These are phyloP conservation scores for Suhomyces bribrorum DNA, from an alignment of 1,139 yeast genomes.

Conservation along the genomic window DNA sequence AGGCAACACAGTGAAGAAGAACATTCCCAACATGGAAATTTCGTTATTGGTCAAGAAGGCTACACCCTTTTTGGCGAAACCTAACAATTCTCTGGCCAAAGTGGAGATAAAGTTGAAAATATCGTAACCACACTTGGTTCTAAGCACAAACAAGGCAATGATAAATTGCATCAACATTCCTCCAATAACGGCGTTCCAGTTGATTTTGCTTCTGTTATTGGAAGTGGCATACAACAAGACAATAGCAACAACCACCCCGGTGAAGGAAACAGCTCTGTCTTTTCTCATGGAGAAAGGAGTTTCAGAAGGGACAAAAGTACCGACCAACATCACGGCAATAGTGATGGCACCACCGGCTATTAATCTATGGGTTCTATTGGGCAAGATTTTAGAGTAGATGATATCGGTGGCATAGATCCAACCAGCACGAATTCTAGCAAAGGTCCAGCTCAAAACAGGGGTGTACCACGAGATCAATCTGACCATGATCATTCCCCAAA, in stretches of 20 bases:
- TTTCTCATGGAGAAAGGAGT: constrained; percentile 48
- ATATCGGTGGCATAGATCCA: constrained; percentile 48
- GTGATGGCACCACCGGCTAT: constrained; percentile 48
- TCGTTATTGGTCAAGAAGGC: constrained; percentile 55
- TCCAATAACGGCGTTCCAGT: constrained; percentile 64
- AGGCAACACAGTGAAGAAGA: constrained; percentile 63
- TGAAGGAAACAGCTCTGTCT: constrained; percentile 62
- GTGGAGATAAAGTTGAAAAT: constrained; percentile 62
- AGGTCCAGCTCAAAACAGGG: constrained; percentile 38
- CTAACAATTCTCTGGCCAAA: constrained; percentile 59
- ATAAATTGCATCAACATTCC: constrained; percentile 66
- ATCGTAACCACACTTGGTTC: constrained; percentile 64
- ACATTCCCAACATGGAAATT: constrained; percentile 44
- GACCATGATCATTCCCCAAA: constrained; percentile 56
- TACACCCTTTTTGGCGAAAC: constrained; percentile 64
- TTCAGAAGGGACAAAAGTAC: constrained; percentile 58
- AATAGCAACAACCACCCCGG: constrained; percentile 56
- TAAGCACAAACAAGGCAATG: constrained; percentile 60
- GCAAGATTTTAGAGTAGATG: constrained; percentile 40
- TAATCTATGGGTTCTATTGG: constrained; percentile 39
- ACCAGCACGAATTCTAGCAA: constrained; percentile 25
- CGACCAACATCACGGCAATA: constrained; percentile 50
- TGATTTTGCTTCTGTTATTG: constrained; percentile 45
- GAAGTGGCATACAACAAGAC: constrained; percentile 50
- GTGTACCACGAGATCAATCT: constrained; percentile 58